Evolutionary conservation across 306 rosid species (phyloP), one percentile per base, ranked within the genome.

Genomic region (Mimosa bimucronata): DNA sequence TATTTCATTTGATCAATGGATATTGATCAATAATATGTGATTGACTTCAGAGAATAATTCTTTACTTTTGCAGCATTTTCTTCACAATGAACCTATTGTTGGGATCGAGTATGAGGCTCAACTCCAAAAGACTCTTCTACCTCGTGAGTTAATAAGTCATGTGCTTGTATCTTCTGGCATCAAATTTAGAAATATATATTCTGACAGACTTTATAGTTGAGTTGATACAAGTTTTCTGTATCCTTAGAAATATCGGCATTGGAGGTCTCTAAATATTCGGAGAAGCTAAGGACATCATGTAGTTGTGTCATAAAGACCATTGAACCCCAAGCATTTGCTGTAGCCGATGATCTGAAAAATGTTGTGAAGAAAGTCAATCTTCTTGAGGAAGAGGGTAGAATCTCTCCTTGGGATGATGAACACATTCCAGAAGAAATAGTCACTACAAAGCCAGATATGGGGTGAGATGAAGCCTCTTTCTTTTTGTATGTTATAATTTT

Each of bases 41-140:
- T 64, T 73, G 52, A 68, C 50, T 75, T 73, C 41, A 21, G 73
- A 40, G 58, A 66, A 81, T 53, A 44, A 70, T 23, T 82, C 38
- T 79, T 84, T 80, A 71, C 78, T 77, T 77, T 76, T 64, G 86
- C 90, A 94, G 98, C 97, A 92, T 84, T 94, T 94, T 91, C 97
- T 94, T 65, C 90, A 88, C 48, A 81, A 87, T 29, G 97, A 92
- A 64, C 98, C 98, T 83, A 92, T 92, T 66, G 87, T 92, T 79
- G 98, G 98, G 77, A 87, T 94, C 30, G 97, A 94, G 80, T 94
- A 87, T 73, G 98, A 94, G 89, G 98, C 97, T 83, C 97, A 94
- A 80, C 97, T 94, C 79, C 98, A 94, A 77, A 94, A 94, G 85
- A 87, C 95, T 77, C 97, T 95, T 92, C 85, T 95, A 79, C 97